Percentiles rank a stretch among this genome's conserved stretches.
Evolutionary conservation across 2,329 filamentous ascomycete species (phyloP).

Genomic region (Massarina eburnea): DNA sequence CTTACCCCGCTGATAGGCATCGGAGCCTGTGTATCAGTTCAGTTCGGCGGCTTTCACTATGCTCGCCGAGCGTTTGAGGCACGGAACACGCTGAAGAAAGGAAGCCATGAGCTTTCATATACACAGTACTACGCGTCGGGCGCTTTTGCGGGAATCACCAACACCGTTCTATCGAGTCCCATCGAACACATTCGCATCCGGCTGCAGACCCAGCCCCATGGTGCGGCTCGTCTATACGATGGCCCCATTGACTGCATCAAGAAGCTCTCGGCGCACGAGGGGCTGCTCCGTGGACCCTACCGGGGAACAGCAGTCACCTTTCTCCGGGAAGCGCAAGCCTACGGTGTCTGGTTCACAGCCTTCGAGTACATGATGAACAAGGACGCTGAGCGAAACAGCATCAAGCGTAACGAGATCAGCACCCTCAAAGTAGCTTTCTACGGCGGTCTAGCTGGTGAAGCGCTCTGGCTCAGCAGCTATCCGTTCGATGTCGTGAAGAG

Average conservation of each 20-base stretch:
- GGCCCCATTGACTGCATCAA: slow-evolving; percentile 89
- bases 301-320: slow-evolving; percentile 85
- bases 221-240: slow-evolving; percentile 71
- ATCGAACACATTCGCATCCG: slow-evolving; percentile 98
- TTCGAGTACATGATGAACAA: slow-evolving; percentile 97
- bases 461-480: slow-evolving; percentile 89
- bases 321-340: slow-evolving; percentile 87
- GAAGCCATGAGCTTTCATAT: slow-evolving; percentile 65
- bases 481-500: slow-evolving; percentile 98
- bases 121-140: slow-evolving; percentile 86
- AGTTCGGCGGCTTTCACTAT: slow-evolving; percentile 96
- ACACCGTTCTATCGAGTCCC: slow-evolving; percentile 82
- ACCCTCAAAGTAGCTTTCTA: slow-evolving; percentile 87
- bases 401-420: slow-evolving; percentile 76
- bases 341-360: slow-evolving; percentile 90
- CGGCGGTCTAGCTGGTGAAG: slow-evolving; percentile 90
- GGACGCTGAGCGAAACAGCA: slow-evolving; percentile 75
- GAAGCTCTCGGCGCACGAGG: slow-evolving; percentile 72
- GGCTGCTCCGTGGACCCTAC: slow-evolving; percentile 74
- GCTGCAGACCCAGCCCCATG: slow-evolving; percentile 94
- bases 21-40: slow-evolving; percentile 93
- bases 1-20: slow-evolving; percentile 93
- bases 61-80: slow-evolving; percentile 84
- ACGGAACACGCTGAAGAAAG: slow-evolving; percentile 58
- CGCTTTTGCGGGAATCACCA: slow-evolving; percentile 89